Percentiles rank a stretch among this genome's conserved stretches.
These are phyloP conservation scores for Luvunga scandens DNA, from an alignment of 345 rosid species.

Conservation along the genomic window DNA sequence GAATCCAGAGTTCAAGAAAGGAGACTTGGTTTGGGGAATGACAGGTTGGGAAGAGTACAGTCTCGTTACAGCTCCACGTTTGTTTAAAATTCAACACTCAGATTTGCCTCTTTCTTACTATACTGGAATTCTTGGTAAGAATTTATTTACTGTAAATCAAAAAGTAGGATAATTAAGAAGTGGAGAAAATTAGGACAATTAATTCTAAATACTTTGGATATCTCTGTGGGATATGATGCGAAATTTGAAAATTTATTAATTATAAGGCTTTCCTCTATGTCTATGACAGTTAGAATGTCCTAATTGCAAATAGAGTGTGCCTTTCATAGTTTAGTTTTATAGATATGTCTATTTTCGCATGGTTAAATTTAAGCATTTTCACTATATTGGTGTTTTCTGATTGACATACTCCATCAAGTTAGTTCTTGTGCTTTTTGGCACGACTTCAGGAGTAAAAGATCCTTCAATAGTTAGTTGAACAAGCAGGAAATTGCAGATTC, in stretches of 20 bases:
- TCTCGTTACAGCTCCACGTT: not conserved
- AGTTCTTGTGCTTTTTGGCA: not conserved
- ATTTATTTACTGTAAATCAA: too few species aligned
- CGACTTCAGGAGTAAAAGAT: not conserved
- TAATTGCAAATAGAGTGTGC: too few species aligned
- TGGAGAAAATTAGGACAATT: not conserved
- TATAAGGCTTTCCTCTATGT: not conserved
- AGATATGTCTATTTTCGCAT: too few species aligned
- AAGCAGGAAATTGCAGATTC: not conserved
- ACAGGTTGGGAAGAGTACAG: slow-evolving; percentile 75
- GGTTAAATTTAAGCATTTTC: too few species aligned
- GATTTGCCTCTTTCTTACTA: slow-evolving; percentile 64
- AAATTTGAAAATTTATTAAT: too few species aligned
- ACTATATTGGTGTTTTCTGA: not conserved
- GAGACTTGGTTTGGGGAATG: slow-evolving; percentile 56
- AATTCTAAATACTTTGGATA: too few species aligned
- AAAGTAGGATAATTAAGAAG: not conserved
- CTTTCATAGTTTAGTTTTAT: too few species aligned
- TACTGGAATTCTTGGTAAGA: slow-evolving; percentile 34
- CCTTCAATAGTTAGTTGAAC: not conserved
- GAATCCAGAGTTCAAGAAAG: slow-evolving; percentile 39
- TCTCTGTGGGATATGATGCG: not conserved
- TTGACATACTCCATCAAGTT: not conserved
- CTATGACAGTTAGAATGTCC: not conserved
- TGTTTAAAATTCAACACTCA: slow-evolving; percentile 47